Evolutionary conservation across 352 stramenopile species (phyloP), one percentile per base, ranked within the genome.

Genomic region (Thalassiosira mediterranea): DNA sequence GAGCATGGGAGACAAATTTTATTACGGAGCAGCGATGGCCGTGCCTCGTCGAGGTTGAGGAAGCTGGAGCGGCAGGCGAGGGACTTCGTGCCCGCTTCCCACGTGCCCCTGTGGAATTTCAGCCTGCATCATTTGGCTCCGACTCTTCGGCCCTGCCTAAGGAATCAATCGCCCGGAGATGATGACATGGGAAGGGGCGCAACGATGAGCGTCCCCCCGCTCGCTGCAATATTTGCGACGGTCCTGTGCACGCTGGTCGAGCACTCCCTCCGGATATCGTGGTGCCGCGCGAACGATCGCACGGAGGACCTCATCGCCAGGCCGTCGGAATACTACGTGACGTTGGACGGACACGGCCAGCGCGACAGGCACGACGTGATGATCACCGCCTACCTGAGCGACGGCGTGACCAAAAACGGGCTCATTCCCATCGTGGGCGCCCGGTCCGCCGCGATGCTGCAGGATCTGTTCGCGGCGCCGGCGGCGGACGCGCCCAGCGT

Each of bases 291-390:
- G 1, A 86, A 90, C 53, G 56, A 82, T 51, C 51, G 47, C 56
- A 34, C 47, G 4, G 29, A 72, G 19, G 70, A 90, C 42, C 26
- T 23, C 1, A 76, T 79, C 4, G 83, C 83, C 25, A 34, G 48
- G 56, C 65, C 78, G 25, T 52, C 46, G 42, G 17, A 38, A 19
- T 90, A 84, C 52, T 90, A 82, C 60, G 83, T 87, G 3, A 90
- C 83, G 2, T 44, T 90, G 11, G 83, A 90, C 71, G 83, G 83
- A 7, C 76, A 87, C 59, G 80, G 83, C 17, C 83, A 90, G 62
- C 60, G 69, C 34, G 47, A 86, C 40, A 68, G 70, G 37, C 83
- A 88, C 53, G 71, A 90, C 51, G 54, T 90, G 15, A 49, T 88
- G 3, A 57, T 90, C 25, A 67, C 82, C 38, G 76, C 73, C 13